Evolutionary conservation across 225 moss, liverwort and hornwort genomes (phyloP).

Genomic region (Bryum argenteum): DNA sequence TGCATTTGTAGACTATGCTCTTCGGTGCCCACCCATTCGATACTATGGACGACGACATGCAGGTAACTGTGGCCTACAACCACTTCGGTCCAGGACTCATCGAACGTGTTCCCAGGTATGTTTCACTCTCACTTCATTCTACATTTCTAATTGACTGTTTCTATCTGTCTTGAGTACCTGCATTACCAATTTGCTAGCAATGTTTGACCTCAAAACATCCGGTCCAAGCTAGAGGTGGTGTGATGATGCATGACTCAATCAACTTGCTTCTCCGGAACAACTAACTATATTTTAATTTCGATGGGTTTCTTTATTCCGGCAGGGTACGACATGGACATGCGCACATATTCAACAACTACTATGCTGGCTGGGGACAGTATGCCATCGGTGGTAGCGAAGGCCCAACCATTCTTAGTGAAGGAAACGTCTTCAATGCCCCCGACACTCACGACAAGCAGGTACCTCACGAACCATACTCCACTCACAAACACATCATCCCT

Average conservation of each 20-base stretch:
- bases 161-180: too few relatives aligned
- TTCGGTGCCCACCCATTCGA: constrained; percentile 47
- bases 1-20: constrained; percentile 40
- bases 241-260: too few relatives aligned
- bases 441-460: constrained; percentile 35
- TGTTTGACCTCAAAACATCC: too few relatives aligned
- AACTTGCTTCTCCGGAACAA: too few relatives aligned
- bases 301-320: not conserved
- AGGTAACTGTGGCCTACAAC: constrained; percentile 46
- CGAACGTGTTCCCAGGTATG: constrained; percentile 48
- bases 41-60: constrained; percentile 38
- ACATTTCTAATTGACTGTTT: too few relatives aligned
- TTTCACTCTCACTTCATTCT: not conserved
- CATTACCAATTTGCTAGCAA: too few relatives aligned
- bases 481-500: too few relatives aligned
- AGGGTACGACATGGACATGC: constrained; percentile 45
- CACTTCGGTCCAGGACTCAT: constrained; percentile 45
- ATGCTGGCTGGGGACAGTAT: constrained; percentile 46
- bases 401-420: constrained; percentile 48
- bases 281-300: too few relatives aligned
- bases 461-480: not conserved
- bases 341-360: constrained; percentile 47
- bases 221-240: too few relatives aligned
- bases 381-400: constrained; percentile 49
- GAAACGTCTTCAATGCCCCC: constrained; percentile 39